Conservation (phyloP, 2,329 filamentous ascomycete species). For the Fusarium heterosporum region DNA sequence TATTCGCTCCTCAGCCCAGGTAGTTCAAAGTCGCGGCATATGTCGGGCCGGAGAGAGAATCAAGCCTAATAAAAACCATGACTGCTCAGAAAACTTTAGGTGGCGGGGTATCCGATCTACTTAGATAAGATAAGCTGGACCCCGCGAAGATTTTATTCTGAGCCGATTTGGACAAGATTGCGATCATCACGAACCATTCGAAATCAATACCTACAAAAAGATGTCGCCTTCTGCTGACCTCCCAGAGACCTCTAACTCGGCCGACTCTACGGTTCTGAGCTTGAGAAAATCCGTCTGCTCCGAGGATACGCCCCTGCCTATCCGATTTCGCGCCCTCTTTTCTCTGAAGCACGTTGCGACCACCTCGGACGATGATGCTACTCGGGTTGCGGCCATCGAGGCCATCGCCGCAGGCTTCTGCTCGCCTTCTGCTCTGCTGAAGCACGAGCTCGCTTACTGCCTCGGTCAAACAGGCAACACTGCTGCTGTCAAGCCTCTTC, state of each 20-base stretch:
- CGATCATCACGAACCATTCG: constrained; percentile 25
- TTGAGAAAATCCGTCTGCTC: constrained; percentile 82
- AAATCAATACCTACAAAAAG: constrained; percentile 31
- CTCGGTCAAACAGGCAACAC: constrained; percentile 88
- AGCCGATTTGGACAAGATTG: constrained; percentile 22
- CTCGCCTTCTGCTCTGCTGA: constrained; percentile 88
- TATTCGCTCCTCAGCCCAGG: too few relatives aligned
- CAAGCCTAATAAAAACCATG: neutral
- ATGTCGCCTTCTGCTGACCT: constrained; percentile 47
- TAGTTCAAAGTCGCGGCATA: neutral
- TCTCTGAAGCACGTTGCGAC: constrained; percentile 94
- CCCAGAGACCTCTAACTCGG: constrained; percentile 38
- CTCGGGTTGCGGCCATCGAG: constrained; percentile 66
- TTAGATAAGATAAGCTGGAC: constrained; percentile 47
- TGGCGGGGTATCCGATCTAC: constrained; percentile 26
- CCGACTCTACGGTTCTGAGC: constrained; percentile 63
- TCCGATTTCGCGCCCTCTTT: constrained; percentile 96
- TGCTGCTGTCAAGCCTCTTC: constrained; percentile 78
- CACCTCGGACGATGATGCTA: constrained; percentile 71
- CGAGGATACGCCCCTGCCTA: constrained; percentile 83
- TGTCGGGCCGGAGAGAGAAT: constrained; percentile 8
- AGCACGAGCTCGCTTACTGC: constrained; percentile 98
- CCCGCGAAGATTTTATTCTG: constrained; percentile 54
- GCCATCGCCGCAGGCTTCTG: constrained; percentile 90
- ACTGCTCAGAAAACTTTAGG: constrained; percentile 9